Base-by-base conservation (phyloP, 2,329 filamentous ascomycete species). In the Thelonectria blattea region DNA sequence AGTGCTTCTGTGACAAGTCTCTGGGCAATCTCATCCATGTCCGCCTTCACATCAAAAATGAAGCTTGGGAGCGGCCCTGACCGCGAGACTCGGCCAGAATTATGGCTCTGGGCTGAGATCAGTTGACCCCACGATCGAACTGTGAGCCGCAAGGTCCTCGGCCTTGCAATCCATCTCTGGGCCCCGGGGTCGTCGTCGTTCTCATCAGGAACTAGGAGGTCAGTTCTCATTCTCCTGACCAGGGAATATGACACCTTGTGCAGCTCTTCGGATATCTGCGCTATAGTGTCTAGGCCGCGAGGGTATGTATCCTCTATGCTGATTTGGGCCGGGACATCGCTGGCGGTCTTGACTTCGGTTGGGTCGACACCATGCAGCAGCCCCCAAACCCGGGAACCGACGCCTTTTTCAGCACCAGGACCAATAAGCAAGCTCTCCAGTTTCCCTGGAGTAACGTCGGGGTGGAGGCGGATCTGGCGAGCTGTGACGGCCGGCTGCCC, bases 221-320 rank as follows among this genome's bases (percentile, higher is more conserved):
- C 94, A 1, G 84, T 78, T 45, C 89, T 87, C 90, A 97, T 93
- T 32, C 93, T 85, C 32, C 85, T 85, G 12, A 97, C 75, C 10
- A 98, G 80, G 65, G 90, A 92, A 12, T 79, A 80, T 0, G 90
- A 83, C 2, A 97, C 79, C 61, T 85, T 82, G n/a, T 79, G 76
- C 42, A 97, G 79, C 75, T 96, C 89, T 63, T 85, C 85, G 43
- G 80, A 77, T 30, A 96, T 86, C 60, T 88, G 83, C 1, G 85
- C 75, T 52, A 89, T 73, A 0, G 82, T 87, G 66, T 90, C 85
- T 1, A 97, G 79, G 15, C 88, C 86, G 22, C 86, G 83, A 48
- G 59, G 59, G 73, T 96, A 98, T 15, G 92, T 95, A 76, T 98
- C 93, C 73, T 98, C 94, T 64, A 98, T 95, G 74, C 92, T 95